These are phyloP conservation scores for Cytospora piceicola DNA, from an alignment of 2,329 filamentous ascomycete species.

Conservation along the genomic window DNA sequence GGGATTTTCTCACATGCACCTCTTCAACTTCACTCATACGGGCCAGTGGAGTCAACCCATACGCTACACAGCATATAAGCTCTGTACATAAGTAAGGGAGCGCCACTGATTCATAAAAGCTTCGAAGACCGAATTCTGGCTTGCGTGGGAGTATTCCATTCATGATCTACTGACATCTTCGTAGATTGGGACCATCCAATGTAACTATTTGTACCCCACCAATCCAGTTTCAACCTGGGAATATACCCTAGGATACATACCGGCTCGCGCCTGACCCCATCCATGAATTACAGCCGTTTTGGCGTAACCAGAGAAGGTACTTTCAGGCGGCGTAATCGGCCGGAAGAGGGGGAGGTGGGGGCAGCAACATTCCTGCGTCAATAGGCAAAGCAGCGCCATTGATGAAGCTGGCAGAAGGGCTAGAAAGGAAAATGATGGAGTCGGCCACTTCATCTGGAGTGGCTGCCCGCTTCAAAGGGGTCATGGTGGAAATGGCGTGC, in stretches of 20 bases:
- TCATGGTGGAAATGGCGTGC: conserved; percentile 24
- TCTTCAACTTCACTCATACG: too few relatives aligned
- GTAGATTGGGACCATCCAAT: background rate
- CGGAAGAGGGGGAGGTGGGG: conserved; percentile 5
- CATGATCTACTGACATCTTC: background rate
- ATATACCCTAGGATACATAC: too few relatives aligned
- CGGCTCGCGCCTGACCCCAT: background rate
- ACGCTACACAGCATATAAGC: too few relatives aligned
- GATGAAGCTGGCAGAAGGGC: conserved; percentile 28
- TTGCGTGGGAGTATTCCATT: background rate
- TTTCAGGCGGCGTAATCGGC: background rate
- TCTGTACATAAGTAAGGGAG: too few relatives aligned
- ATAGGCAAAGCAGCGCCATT: conserved; percentile 22
- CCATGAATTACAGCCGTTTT: background rate
- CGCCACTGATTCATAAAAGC: background rate
- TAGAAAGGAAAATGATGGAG: conserved; percentile 29
- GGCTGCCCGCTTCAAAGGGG: conserved; percentile 26
- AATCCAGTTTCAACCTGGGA: background rate
- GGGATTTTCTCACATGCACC: too few relatives aligned
- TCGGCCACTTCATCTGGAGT: conserved; percentile 31
- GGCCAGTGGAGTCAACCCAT: too few relatives aligned
- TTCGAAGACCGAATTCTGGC: background rate
- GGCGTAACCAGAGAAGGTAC: background rate
- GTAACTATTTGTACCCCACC: background rate
- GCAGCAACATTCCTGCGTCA: background rate